Base-by-base conservation (phyloP, 768 basidiomycete species). In the Lentinula boryana region DNA sequence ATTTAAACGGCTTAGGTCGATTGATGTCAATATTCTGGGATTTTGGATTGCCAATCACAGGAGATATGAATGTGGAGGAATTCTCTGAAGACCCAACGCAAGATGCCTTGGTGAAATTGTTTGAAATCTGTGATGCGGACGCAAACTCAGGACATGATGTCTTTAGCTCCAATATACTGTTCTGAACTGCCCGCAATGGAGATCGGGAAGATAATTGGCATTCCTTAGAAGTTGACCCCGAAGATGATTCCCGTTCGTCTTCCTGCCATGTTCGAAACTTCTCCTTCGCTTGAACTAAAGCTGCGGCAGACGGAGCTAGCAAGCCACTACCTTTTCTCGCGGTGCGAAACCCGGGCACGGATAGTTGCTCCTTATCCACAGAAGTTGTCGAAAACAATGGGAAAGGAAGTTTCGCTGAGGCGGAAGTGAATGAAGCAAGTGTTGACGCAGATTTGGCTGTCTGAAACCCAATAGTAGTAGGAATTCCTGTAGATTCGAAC, bases 261-360 rank as follows among this genome's bases (percentile, higher is more conserved):
- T 76, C 73, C 40, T 76, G 69, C 84, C 83, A 85, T 27, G 69
- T 70, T 31, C 71, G 73, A 67, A 85, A 73, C 63, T 76, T 81
- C 46, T 79, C 79, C 69, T 80, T 71, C 1, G 87, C 87, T 64
- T 78, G 78, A 7, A 76, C 80, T 7, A 88, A 68, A 1, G 87
- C 84, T 23, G 72, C 72, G 35, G 72, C 75, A 5, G 86, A 87
- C 1, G 87, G 87, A 13, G 71, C 67, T 18, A 85, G 66, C 9
- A 76, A 63, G n/a, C 73, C 71, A 44, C 78, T 73, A 16, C 38
- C 58, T 10, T 74, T 69, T 2, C 70, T 69, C 21, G 75, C 72
- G 57, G 65, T 74, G 61, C 63, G 63, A 44, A 76, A 72, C 13
- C 69, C 74, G 16, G 63, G 51, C 7, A 44, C 56, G 4, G 65